Conservation (phyloP, 805 yeast genomes). For the Spathaspora sp. region DNA sequence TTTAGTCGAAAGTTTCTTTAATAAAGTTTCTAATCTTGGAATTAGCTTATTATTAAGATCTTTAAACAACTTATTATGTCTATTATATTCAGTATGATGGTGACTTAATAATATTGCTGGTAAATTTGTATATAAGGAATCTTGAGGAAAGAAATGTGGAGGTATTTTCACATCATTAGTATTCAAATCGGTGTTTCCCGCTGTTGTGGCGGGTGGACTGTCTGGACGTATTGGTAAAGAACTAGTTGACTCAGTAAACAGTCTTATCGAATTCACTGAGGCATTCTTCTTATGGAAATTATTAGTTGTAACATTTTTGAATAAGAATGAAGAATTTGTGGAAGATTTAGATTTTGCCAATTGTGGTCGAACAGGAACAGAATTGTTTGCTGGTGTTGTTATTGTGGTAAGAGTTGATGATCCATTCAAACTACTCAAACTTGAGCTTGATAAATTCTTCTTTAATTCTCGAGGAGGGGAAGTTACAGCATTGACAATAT, state of each 20-base stretch:
- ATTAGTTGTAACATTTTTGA: slow-evolving; percentile 8
- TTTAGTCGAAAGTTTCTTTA: slow-evolving; percentile 31
- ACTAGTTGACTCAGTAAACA: background rate
- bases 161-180: slow-evolving; percentile 19
- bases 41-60: slow-evolving; percentile 31
- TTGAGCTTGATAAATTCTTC: slow-evolving; percentile 7
- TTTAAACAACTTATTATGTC: slow-evolving; percentile 24
- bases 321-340: slow-evolving; percentile 10
- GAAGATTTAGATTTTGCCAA: slow-evolving; percentile 21
- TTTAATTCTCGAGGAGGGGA: slow-evolving; percentile 10
- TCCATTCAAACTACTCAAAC: slow-evolving; percentile 3
- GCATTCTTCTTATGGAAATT: slow-evolving; percentile 12
- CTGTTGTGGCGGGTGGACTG: background rate
- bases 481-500: slow-evolving; percentile 1
- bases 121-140: slow-evolving; percentile 21
- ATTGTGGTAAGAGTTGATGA: background rate
- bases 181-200: background rate
- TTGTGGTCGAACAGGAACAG: slow-evolving; percentile 15
- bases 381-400: background rate
- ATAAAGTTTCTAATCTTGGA: slow-evolving; percentile 34
- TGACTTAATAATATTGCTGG: slow-evolving; percentile 32
- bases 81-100: slow-evolving; percentile 25
- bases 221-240: slow-evolving; percentile 1
- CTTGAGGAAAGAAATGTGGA: slow-evolving; percentile 13
- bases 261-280: slow-evolving; percentile 9